phyloP scores from a whole-genome alignment of 768 basidiomycete species.

The Psilocybe subaeruginosa region DNA sequence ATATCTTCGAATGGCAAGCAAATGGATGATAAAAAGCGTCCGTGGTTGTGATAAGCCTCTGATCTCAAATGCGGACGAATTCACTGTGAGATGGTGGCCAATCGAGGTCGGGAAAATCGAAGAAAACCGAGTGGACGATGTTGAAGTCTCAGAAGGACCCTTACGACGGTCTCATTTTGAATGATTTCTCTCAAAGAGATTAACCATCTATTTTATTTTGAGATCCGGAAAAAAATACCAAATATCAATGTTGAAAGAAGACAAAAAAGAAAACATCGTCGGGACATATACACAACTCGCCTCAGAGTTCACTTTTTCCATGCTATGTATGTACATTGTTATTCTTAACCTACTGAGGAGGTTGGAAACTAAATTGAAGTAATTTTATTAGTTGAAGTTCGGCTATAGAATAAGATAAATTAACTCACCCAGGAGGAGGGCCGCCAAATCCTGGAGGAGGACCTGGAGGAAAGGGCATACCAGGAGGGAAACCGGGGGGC shows the following conservation, averaged over 20 bases:
- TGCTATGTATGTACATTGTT: constrained; percentile 5
- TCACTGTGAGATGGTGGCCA: too few relatives aligned
- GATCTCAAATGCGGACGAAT: too few relatives aligned
- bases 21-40: too few relatives aligned
- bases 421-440: constrained; percentile 80
- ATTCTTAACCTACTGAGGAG: constrained; percentile 36
- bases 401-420: background rate
- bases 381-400: constrained; percentile 13
- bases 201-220: constrained; percentile 3
- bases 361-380: constrained; percentile 45
- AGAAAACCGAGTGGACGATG: background rate
- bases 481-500: constrained; percentile 82
- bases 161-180: background rate
- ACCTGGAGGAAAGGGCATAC: constrained; percentile 68
- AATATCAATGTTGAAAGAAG: background rate
- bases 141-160: background rate
- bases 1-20: too few relatives aligned
- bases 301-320: background rate
- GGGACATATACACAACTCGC: background rate
- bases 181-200: background rate
- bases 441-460: constrained; percentile 80
- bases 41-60: too few relatives aligned
- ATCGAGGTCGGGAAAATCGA: too few relatives aligned
- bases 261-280: too few relatives aligned
- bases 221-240: background rate